Evolutionary conservation across 164 flowering plant genomes (phyloP).

Genomic region (Buxus sempervirens): DNA sequence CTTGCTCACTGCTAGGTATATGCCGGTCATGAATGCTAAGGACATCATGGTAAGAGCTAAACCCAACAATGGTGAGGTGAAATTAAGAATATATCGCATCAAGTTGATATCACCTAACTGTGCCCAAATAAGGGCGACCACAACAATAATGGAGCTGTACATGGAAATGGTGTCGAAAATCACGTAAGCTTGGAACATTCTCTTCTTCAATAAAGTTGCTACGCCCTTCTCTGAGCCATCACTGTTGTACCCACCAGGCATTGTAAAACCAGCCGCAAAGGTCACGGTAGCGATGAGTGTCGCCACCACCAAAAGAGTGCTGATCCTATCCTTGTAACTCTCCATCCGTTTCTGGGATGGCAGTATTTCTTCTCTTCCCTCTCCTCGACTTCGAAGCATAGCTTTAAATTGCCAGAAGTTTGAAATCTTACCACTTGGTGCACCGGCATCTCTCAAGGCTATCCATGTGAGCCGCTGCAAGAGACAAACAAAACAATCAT

Average conservation of each 20-base stretch:
- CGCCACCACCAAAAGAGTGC: slow-evolving; percentile 21
- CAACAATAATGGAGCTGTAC: slow-evolving; percentile 7
- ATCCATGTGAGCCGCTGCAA: slow-evolving; percentile 21
- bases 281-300: slow-evolving; percentile 21
- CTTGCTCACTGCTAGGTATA: slow-evolving; percentile 2
- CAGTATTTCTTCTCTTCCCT: neutral
- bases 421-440: slow-evolving; percentile 4
- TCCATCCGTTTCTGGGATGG: neutral
- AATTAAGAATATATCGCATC: neutral
- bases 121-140: slow-evolving; percentile 12
- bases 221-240: slow-evolving; percentile 8
- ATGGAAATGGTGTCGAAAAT: slow-evolving; percentile 9
- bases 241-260: slow-evolving; percentile 21
- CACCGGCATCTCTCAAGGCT: slow-evolving; percentile 11
- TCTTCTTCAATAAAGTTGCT: slow-evolving; percentile 1
- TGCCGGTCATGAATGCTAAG: slow-evolving; percentile 12
- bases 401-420: too few relatives aligned
- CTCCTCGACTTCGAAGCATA: neutral
- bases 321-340: slow-evolving; percentile 13
- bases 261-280: slow-evolving; percentile 27
- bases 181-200: slow-evolving; percentile 6
- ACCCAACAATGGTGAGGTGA: slow-evolving; percentile 4
- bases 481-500: too few relatives aligned
- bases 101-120: slow-evolving; percentile 4
- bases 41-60: slow-evolving; percentile 14